These are phyloP conservation scores for Saccharomycopsis fibuligera DNA, from an alignment of 805 yeast genomes.

Conservation along the genomic window DNA sequence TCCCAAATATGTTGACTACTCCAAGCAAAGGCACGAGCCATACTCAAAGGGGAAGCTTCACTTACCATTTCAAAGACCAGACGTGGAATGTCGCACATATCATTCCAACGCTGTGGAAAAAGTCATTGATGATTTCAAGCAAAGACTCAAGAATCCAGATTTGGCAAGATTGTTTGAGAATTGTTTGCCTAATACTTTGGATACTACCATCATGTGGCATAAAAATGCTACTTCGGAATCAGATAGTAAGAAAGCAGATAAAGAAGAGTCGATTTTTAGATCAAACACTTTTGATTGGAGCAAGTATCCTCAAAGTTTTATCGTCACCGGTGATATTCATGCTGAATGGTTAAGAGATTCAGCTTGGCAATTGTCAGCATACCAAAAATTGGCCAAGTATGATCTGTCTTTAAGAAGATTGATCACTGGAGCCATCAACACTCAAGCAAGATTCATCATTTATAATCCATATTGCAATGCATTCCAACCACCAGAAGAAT, in stretches of 20 bases:
- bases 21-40: conserved; percentile 50
- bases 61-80: conserved; percentile 75
- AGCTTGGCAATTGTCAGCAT: conserved; percentile 74
- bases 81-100: conserved; percentile 67
- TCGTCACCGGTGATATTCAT: conserved; percentile 88
- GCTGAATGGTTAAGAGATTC: conserved; percentile 93
- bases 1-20: conserved; percentile 57
- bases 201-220: conserved; percentile 81
- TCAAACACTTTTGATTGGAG: background rate
- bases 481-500: conserved; percentile 71
- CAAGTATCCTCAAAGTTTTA: conserved; percentile 52
- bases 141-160: conserved; percentile 52
- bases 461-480: conserved; percentile 84
- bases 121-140: conserved; percentile 46
- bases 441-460: conserved; percentile 61
- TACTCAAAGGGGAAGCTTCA: conserved; percentile 46
- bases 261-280: background rate
- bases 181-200: conserved; percentile 80
- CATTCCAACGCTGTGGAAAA: conserved; percentile 53
- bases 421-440: conserved; percentile 71
- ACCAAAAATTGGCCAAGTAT: conserved; percentile 50
- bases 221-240: conserved; percentile 14
- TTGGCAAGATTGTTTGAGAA: conserved; percentile 72
- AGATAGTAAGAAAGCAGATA: background rate
- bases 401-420: conserved; percentile 46